Evolutionary conservation across 2,329 filamentous ascomycete species (phyloP).

Genomic region (Aspergillus piperis): DNA sequence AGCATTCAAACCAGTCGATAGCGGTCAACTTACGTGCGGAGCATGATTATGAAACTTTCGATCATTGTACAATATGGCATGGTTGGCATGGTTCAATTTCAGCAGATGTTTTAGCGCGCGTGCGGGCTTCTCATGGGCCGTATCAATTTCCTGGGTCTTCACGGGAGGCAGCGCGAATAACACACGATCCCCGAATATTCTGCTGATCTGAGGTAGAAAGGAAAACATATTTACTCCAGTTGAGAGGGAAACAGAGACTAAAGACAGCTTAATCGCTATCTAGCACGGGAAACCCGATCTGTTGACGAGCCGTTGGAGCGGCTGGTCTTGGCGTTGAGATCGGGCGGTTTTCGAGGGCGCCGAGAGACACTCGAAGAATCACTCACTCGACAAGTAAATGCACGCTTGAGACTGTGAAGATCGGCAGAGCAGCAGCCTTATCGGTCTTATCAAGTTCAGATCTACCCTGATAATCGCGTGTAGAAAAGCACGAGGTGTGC

Average conservation of each 20-base stretch:
- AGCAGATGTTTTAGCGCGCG: conserved; percentile 87
- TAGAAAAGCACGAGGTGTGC: neutral
- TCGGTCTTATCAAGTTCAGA: neutral
- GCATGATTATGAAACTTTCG: conserved; percentile 79
- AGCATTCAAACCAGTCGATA: neutral
- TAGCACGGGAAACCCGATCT: neutral
- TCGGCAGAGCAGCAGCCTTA: neutral
- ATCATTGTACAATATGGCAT: conserved; percentile 77
- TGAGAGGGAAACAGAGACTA: neutral
- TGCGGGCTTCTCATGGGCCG: conserved; percentile 72
- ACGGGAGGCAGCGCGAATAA: conserved; percentile 63
- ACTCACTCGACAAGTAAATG: too few relatives aligned
- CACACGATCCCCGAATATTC: conserved; percentile 24
- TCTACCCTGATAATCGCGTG: neutral
- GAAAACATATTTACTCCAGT: conserved; percentile 19
- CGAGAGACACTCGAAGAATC: neutral
- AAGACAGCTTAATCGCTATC: neutral
- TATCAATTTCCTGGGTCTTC: conserved; percentile 77
- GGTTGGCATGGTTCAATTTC: conserved; percentile 87
- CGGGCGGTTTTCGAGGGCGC: neutral
- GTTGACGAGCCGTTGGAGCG: neutral
- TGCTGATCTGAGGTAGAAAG: conserved; percentile 26
- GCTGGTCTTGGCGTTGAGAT: conserved; percentile 7
- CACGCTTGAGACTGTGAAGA: neutral
- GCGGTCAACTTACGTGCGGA: conserved; percentile 60